Evolutionary conservation across 2,329 filamentous ascomycete species (phyloP).

Genomic region (Nemania diffusa): DNA sequence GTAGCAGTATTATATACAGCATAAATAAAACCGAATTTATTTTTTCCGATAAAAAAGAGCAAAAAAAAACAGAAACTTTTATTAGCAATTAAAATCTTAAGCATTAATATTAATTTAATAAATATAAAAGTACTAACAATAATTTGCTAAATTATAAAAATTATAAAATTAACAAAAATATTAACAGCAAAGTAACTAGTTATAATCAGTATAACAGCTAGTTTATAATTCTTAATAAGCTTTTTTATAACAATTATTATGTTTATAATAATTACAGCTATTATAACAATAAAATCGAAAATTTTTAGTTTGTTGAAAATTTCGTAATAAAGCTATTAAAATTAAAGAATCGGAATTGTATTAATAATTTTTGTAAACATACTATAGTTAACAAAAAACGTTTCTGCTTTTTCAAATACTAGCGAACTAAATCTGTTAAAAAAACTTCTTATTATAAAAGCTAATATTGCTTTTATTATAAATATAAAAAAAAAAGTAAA

Average conservation of each 20-base stretch:
- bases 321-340: neutral
- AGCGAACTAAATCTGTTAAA: neutral
- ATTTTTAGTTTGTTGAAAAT: neutral
- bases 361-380: no score
- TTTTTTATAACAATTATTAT: neutral
- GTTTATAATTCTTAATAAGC: neutral
- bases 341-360: neutral
- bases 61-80: neutral
- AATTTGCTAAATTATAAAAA: conserved; percentile 6
- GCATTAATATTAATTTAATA: neutral
- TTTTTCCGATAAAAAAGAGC: neutral
- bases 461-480: neutral
- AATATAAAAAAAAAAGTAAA: neutral
- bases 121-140: neutral
- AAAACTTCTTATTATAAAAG: neutral
- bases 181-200: neutral
- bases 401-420: neutral
- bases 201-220: no score
- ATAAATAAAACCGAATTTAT: neutral
- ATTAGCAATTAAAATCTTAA: neutral
- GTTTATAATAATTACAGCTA: neutral
- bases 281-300: neutral
- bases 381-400: neutral
- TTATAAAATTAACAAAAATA: neutral
- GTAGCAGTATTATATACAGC: neutral